Evolutionary conservation across 139 green algal genomes (phyloP), one percentile per base, ranked within the genome.

Genomic region (Chlamydomonas schloesseri): DNA sequence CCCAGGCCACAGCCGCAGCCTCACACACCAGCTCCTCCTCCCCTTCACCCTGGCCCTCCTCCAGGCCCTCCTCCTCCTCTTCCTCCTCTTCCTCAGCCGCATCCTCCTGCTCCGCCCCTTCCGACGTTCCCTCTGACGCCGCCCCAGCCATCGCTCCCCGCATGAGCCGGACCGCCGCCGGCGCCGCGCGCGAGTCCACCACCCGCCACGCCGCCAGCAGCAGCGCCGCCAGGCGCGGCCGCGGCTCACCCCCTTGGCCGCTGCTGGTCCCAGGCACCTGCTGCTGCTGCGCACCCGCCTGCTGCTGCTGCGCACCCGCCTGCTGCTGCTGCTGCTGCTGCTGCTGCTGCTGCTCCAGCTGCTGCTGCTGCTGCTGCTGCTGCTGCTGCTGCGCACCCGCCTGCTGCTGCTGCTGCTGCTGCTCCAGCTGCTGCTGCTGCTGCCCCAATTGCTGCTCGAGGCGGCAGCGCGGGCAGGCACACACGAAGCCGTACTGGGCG

Each of bases 401-500:
- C 5, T 5, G 42, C 42, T 50, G 42, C 42, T 50, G 42, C 42
- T 50, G 42, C 42, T 50, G 42, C 42, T 50, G 42, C 42, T n/a
- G n/a, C 42, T 8, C 42, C 5, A 8, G 42, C 42, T 50, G 42
- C 42, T 50, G 42, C 42, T 50, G 42, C 42, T 50, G 42, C 42
- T 50, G 42, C 42, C 8, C 6, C 42, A 50, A 8, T 8, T 8
- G 42, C 60, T 60, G 60, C 58, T 83, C 76, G 15, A 62, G 21
- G 29, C 2, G 15, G 76, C 76, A 83, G 37, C 76, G 76, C 6
- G 36, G 26, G 60, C 76, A 83, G 60, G 33, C 9, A 36, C 76
- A 83, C 6, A 17, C n/a, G 58, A 83, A 83, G 76, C 76, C 76
- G 36, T 83, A 83, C 26, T 73, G 76, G 26, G n/a, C 0, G 15